phyloP scores from a whole-genome alignment of 1,284 basidiomycete genomes.

The Papiliotrema nemorosa region DNA sequence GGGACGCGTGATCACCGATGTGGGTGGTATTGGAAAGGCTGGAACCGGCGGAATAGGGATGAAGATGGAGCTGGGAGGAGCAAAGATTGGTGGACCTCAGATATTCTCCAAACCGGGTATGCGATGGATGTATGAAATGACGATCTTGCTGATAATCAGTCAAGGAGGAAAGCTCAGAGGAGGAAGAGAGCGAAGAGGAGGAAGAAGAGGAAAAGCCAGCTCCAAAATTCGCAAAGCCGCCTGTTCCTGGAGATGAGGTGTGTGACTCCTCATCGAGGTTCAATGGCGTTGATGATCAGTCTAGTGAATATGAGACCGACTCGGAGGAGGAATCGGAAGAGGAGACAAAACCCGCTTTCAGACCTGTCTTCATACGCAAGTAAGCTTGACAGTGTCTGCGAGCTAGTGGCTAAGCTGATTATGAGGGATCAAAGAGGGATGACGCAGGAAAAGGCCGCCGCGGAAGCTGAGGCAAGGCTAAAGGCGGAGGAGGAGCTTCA shows the following conservation, averaged over 20 bases:
- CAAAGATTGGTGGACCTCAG: conserved; percentile 33
- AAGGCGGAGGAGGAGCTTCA: conserved; percentile 38
- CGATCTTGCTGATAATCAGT: not conserved
- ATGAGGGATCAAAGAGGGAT: conserved; percentile 37
- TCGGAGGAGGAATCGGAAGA: conserved; percentile 44
- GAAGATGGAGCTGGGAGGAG: conserved; percentile 35
- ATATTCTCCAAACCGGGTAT: conserved; percentile 26
- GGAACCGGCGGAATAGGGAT: conserved; percentile 12
- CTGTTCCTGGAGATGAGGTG: conserved; percentile 24
- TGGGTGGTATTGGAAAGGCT: conserved; percentile 5
- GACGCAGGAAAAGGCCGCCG: conserved; percentile 36
- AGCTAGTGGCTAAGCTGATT: conserved; percentile 4
- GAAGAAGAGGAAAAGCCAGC: conserved; percentile 22
- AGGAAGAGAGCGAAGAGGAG: conserved; percentile 30
- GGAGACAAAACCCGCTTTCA: conserved; percentile 44
- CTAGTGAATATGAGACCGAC: conserved; percentile 49
- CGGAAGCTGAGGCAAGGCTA: conserved; percentile 39
- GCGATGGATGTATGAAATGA: not conserved
- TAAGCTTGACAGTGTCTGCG: conserved; percentile 12
- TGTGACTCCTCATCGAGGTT: too few relatives aligned
- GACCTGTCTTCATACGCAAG: conserved; percentile 48
- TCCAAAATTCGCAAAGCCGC: conserved; percentile 17
- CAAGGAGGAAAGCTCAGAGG: conserved; percentile 28
- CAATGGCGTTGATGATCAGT: too few relatives aligned
- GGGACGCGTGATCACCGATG: conserved; percentile 33